Percentiles rank a stretch among this genome's conserved stretches.
phyloP scores from a whole-genome alignment of 2,329 filamentous ascomycete genomes.

The Metarhizium sp. region DNA sequence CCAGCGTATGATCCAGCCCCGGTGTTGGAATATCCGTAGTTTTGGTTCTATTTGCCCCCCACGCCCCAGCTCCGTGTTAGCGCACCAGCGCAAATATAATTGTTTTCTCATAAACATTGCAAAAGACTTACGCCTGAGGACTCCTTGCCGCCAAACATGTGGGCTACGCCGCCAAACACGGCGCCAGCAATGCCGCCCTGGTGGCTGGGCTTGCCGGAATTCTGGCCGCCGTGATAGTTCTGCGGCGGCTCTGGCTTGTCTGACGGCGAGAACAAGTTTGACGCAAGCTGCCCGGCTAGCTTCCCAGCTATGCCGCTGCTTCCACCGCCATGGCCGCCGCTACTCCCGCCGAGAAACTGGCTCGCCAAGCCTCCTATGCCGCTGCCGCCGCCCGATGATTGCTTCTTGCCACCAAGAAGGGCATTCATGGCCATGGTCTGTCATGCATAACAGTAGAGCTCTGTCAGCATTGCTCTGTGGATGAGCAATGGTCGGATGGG shows the following conservation, averaged over 20 bases:
- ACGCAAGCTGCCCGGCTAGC: constrained; percentile 47
- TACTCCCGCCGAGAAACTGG: constrained; percentile 33
- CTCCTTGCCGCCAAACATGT: constrained; percentile 42
- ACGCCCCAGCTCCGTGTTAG: constrained; percentile 6
- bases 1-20: constrained; percentile 49
- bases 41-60: constrained; percentile 31
- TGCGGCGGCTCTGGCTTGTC: constrained; percentile 36
- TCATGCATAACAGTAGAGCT: neutral
- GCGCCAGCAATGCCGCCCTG: constrained; percentile 41
- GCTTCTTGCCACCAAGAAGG: constrained; percentile 39
- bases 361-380: constrained; percentile 37
- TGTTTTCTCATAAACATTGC: neutral
- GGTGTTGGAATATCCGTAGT: constrained; percentile 54
- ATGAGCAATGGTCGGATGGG: neutral
- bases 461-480: neutral
- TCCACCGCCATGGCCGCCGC: constrained; percentile 23
- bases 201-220: constrained; percentile 24
- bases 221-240: constrained; percentile 40
- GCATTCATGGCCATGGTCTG: constrained; percentile 54
- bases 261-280: constrained; percentile 40
- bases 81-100: neutral
- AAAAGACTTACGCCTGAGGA: constrained; percentile 13
- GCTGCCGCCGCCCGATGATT: constrained; percentile 17
- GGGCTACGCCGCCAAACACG: constrained; percentile 45
- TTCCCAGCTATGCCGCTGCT: constrained; percentile 38